Percentiles rank a stretch among this genome's conserved stretches.
Evolutionary conservation across 202 grass and related monocot genomes (phyloP).

Genomic region (Schoenoplectus tabernaemontani): DNA sequence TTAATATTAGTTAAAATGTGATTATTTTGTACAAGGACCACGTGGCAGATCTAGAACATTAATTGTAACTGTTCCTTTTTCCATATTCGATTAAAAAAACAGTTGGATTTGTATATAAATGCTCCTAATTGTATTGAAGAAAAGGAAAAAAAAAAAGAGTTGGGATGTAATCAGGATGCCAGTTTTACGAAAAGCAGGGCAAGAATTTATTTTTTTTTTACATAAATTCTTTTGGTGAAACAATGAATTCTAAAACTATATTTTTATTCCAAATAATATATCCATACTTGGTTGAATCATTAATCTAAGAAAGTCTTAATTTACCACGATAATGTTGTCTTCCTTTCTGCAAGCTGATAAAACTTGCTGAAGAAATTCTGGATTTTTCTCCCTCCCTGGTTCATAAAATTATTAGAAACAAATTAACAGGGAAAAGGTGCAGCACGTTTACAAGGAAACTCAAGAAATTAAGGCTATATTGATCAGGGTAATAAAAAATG

Average conservation of each 20-base stretch:
- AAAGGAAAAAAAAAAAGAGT: background rate
- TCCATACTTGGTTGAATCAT: background rate
- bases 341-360: conserved; percentile 42
- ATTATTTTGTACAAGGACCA: background rate
- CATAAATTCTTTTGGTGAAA: background rate
- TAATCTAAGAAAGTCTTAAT: background rate
- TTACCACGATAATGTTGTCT: conserved; percentile 52
- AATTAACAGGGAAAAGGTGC: background rate
- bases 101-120: background rate
- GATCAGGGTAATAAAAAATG: conserved; percentile 1
- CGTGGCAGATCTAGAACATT: background rate
- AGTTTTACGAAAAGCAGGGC: background rate
- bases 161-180: background rate
- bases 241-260: background rate
- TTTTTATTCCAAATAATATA: too few relatives aligned
- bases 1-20: background rate
- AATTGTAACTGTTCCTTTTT: background rate
- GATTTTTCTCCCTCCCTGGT: conserved; percentile 64
- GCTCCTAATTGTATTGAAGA: background rate
- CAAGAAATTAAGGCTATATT: background rate
- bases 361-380: conserved; percentile 45
- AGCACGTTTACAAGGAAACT: background rate
- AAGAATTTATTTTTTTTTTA: background rate
- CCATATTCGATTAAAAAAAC: background rate
- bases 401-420: background rate